phyloP scores from a whole-genome alignment of 176 grass and related monocot species.

The Guadua angustifolia region DNA sequence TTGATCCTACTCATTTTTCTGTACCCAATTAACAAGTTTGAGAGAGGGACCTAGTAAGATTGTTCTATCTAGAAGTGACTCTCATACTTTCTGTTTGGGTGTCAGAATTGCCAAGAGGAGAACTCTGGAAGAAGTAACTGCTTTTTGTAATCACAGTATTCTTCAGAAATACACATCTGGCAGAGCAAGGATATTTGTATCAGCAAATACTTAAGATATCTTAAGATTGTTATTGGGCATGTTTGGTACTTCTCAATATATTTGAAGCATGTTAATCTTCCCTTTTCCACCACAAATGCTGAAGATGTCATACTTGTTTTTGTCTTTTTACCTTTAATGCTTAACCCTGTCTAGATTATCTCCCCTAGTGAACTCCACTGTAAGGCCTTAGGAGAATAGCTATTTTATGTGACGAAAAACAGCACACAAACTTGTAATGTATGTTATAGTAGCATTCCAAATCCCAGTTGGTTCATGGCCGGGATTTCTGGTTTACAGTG shows the following conservation, averaged over 20 bases:
- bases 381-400: background rate
- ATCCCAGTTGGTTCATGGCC: background rate
- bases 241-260: background rate
- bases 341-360: background rate
- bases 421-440: background rate
- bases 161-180: conserved; percentile 21
- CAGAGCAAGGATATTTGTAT: conserved; percentile 8
- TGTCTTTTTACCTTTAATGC: background rate
- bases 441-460: conserved; percentile 33
- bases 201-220: background rate
- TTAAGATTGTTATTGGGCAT: background rate
- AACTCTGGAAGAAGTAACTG: conserved; percentile 65
- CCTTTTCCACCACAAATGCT: conserved; percentile 17
- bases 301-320: background rate
- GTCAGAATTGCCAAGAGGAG: conserved; percentile 77
- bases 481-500: conserved; percentile 28
- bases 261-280: background rate
- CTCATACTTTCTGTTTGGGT: conserved; percentile 81
- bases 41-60: conserved; percentile 75
- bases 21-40: conserved; percentile 57
- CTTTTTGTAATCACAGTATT: conserved; percentile 31
- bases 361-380: conserved; percentile 10
- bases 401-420: conserved; percentile 3
- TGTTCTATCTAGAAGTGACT: conserved; percentile 64
- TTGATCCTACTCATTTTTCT: conserved; percentile 25